A percentile compares a stretch with the other conserved stretches of the same genome.
phyloP scores from a whole-genome alignment of 1,284 basidiomycete genomes.

The Cutaneotrichosporon dermatis region DNA sequence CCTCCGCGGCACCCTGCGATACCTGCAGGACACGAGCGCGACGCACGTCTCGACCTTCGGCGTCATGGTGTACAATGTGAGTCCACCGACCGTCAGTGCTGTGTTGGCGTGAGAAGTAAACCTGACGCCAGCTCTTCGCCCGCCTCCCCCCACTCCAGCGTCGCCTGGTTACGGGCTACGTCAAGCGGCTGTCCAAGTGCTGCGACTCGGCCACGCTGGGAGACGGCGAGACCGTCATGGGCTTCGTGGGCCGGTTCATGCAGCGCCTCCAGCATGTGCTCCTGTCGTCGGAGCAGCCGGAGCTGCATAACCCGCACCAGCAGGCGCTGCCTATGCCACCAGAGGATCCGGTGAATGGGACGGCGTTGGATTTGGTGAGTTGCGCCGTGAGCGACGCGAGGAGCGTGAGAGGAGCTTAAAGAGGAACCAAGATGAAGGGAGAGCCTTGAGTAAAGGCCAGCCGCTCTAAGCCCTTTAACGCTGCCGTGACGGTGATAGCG shows the following conservation, averaged over 20 bases:
- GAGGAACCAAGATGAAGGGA: no score
- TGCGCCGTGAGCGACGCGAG: no score
- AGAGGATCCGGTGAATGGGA: background rate
- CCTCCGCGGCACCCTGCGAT: constrained; percentile 12
- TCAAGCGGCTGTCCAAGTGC: constrained; percentile 11
- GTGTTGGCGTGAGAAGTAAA: no score
- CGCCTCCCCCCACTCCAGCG: constrained; percentile 6
- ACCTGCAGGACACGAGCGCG: constrained; percentile 22
- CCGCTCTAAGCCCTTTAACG: no score
- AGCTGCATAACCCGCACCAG: background rate
- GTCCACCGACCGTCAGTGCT: background rate
- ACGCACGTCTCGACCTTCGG: constrained; percentile 20
- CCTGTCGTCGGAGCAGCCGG: background rate
- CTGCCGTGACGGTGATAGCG: no score
- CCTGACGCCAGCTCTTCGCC: constrained; percentile 9
- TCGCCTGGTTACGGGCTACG: constrained; percentile 3
- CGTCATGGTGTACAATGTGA: constrained; percentile 19
- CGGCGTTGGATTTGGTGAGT: constrained; percentile 7
- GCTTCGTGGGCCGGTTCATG: constrained; percentile 20
- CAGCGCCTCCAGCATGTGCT: constrained; percentile 6
- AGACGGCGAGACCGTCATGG: constrained; percentile 12
- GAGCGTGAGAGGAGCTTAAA: no score
- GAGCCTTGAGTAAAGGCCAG: no score
- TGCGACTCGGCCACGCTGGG: constrained; percentile 11
- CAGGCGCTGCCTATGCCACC: background rate